Conservation (phyloP, 495 filamentous ascomycete species). For the Aspergillus diversus region DNA sequence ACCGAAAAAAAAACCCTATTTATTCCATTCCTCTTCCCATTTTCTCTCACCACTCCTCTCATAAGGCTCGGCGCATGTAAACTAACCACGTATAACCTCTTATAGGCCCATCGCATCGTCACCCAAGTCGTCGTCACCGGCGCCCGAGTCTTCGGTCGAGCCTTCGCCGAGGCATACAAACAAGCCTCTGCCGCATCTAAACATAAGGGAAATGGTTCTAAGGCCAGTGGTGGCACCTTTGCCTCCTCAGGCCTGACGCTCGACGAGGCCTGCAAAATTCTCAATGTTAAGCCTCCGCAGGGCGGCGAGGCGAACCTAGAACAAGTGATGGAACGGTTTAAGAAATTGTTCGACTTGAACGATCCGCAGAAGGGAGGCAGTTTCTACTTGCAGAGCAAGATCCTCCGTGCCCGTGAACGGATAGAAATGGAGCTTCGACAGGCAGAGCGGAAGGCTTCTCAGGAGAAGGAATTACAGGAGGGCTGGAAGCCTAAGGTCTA, state of each 20-base stretch:
- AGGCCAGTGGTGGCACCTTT: slow-evolving; percentile 52
- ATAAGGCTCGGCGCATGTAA: background rate
- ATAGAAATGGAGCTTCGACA: slow-evolving; percentile 78
- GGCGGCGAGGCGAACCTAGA: slow-evolving; percentile 77
- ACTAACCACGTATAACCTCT: slow-evolving; percentile 1
- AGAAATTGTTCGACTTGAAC: slow-evolving; percentile 91
- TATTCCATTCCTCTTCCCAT: background rate
- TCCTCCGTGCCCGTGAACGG: slow-evolving; percentile 85
- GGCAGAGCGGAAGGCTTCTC: slow-evolving; percentile 50
- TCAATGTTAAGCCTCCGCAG: slow-evolving; percentile 90
- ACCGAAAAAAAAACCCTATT: background rate
- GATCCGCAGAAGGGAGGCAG: slow-evolving; percentile 94
- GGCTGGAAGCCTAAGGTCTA: slow-evolving; percentile 96
- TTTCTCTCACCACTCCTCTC: background rate
- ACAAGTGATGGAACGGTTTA: slow-evolving; percentile 81
- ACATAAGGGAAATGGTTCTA: slow-evolving; percentile 57
- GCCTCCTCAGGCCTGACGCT: slow-evolving; percentile 77
- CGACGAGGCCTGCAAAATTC: slow-evolving; percentile 96
- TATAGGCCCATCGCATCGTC: slow-evolving; percentile 91
- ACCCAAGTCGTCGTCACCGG: slow-evolving; percentile 90
- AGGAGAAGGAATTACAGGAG: slow-evolving; percentile 72
- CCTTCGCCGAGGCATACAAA: slow-evolving; percentile 88
- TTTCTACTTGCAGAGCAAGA: slow-evolving; percentile 98
- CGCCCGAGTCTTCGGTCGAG: slow-evolving; percentile 86
- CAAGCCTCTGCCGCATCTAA: slow-evolving; percentile 86